These are phyloP conservation scores for Carpinus fangiana DNA, from an alignment of 306 rosid genomes.

Conservation along the genomic window DNA sequence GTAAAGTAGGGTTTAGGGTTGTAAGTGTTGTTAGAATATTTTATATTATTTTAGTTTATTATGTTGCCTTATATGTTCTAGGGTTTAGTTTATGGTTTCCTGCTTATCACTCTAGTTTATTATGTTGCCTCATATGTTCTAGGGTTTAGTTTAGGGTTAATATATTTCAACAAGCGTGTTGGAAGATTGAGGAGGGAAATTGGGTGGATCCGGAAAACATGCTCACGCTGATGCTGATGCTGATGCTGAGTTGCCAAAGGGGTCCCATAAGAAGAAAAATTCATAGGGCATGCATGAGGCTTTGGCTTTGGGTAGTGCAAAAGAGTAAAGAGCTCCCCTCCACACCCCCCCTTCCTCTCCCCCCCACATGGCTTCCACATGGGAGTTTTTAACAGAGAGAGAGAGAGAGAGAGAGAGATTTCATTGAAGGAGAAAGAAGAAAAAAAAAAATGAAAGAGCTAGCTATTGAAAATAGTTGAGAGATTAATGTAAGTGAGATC, in stretches of 20 bases:
- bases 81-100: too few relatives aligned
- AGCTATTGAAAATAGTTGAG: not conserved
- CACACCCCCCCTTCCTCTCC: conserved; percentile 21
- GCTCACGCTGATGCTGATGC: conserved; percentile 36
- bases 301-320: conserved; percentile 39
- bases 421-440: not conserved
- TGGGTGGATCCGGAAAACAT: conserved; percentile 84
- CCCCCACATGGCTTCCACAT: conserved; percentile 81
- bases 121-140: too few relatives aligned
- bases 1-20: not conserved
- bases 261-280: conserved; percentile 58
- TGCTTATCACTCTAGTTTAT: too few relatives aligned
- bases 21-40: too few relatives aligned
- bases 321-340: conserved; percentile 38
- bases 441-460: not conserved
- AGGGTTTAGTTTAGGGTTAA: too few relatives aligned
- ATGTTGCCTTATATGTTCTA: too few relatives aligned
- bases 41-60: too few relatives aligned
- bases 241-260: conserved; percentile 21
- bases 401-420: not conserved
- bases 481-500: not conserved
- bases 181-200: conserved; percentile 21
- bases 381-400: conserved; percentile 37
- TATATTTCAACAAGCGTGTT: too few relatives aligned
- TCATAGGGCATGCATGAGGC: conserved; percentile 48